Percentiles rank a stretch among this genome's conserved stretches.
Conservation (phyloP, 371 early-diverging fungal genomes). For the Rhizopus sp. region DNA sequence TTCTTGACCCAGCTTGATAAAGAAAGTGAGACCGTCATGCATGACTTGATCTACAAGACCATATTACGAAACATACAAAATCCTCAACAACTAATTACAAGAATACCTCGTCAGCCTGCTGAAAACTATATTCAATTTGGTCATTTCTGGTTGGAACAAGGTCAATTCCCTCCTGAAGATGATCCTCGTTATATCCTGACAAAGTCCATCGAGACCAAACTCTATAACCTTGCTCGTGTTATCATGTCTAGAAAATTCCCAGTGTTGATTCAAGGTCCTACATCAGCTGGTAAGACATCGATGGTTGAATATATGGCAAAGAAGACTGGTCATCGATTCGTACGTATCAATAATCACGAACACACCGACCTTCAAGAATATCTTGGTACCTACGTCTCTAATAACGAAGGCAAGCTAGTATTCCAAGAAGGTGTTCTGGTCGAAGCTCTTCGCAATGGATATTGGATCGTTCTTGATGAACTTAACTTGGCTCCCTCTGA, state of each 20-base stretch:
- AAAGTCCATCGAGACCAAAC: conserved; percentile 80
- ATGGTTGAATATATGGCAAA: conserved; percentile 99
- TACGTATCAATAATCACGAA: conserved; percentile 99
- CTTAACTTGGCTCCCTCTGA: conserved; percentile 99
- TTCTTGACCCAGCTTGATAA: conserved; percentile 90
- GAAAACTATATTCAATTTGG: conserved; percentile 78
- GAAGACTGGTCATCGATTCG: conserved; percentile 89
- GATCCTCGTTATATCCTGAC: conserved; percentile 87
- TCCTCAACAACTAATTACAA: conserved; percentile 59
- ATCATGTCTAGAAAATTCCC: conserved; percentile 92
- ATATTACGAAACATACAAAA: conserved; percentile 70
- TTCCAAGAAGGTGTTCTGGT: conserved; percentile 98
- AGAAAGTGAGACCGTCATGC: conserved; percentile 67
- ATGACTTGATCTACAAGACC: conserved; percentile 61
- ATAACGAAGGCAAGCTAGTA: conserved; percentile 79
- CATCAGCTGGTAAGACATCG: conserved; percentile 99
- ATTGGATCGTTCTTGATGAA: conserved; percentile 99
- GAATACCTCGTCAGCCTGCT: conserved; percentile 67
- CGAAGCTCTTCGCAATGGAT: conserved; percentile 94
- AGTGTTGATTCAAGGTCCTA: conserved; percentile 99
- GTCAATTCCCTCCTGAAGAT: conserved; percentile 54
- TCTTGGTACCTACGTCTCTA: conserved; percentile 91
- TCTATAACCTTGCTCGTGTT: conserved; percentile 90
- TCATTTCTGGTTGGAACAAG: conserved; percentile 85
- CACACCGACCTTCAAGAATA: conserved; percentile 99